Evolutionary conservation across 2,329 filamentous ascomycete genomes (phyloP).

Genomic region (Colletotrichum shisoi): DNA sequence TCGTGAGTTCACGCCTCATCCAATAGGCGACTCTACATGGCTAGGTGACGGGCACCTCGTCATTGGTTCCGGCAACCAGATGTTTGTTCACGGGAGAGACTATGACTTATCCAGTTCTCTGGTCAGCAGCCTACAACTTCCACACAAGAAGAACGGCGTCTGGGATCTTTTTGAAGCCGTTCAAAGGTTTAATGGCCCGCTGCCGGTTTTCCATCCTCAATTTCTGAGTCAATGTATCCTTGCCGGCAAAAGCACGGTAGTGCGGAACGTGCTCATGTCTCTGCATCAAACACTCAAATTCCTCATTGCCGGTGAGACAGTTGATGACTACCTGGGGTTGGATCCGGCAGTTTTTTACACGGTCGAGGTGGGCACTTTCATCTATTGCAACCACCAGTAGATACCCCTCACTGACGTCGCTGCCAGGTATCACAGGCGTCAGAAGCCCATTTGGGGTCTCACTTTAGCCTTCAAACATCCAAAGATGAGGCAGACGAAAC

Average conservation of each 20-base stretch:
- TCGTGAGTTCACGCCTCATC: conserved; percentile 82
- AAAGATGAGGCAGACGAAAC: conserved; percentile 65
- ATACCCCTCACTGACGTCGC: conserved; percentile 2
- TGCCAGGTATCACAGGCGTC: conserved; percentile 13
- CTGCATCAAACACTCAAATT: conserved; percentile 82
- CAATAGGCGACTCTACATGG: conserved; percentile 94
- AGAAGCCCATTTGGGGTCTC: conserved; percentile 49
- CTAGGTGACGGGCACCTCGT: conserved; percentile 83
- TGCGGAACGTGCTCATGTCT: conserved; percentile 75
- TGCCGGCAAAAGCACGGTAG: conserved; percentile 75
- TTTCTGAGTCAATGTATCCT: conserved; percentile 87
- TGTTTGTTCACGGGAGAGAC: conserved; percentile 84
- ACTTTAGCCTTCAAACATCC: conserved; percentile 47
- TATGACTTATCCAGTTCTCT: conserved; percentile 70
- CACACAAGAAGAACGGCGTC: conserved; percentile 58
- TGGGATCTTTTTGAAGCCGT: conserved; percentile 83
- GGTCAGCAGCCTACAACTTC: conserved; percentile 60
- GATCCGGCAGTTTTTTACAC: conserved; percentile 67
- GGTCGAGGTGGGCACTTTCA: conserved; percentile 44
- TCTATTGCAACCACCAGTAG: not conserved
- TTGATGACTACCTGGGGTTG: conserved; percentile 80
- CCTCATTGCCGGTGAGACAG: conserved; percentile 77
- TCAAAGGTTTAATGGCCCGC: conserved; percentile 81
- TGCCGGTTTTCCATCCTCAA: conserved; percentile 92
- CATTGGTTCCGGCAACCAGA: conserved; percentile 87